Conservation (phyloP, 2,329 filamentous ascomycete species). For the Colletotrichum plurivorum region DNA sequence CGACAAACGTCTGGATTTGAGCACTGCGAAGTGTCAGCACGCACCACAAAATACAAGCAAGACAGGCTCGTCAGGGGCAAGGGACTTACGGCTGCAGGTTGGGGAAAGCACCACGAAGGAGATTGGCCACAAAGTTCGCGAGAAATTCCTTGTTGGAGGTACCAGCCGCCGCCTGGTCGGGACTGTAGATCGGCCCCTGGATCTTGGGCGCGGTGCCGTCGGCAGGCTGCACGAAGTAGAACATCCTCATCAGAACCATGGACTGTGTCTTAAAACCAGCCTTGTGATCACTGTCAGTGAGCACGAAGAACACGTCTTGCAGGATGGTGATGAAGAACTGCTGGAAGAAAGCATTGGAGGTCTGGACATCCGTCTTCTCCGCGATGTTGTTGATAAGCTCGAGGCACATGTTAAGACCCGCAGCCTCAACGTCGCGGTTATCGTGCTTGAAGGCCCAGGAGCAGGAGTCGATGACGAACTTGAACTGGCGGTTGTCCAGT, state of each 20-base stretch:
- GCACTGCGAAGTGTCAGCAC: constrained; percentile 67
- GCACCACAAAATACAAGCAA: too few species aligned
- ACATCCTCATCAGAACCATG: constrained; percentile 92
- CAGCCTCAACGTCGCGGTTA: constrained; percentile 96
- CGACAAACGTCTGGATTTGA: constrained; percentile 92
- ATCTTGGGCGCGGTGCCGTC: constrained; percentile 84
- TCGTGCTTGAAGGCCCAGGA: constrained; percentile 99
- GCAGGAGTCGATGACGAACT: constrained; percentile 99
- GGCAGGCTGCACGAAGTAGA: constrained; percentile 89
- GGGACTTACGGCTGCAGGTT: constrained; percentile 87
- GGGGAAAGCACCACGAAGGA: constrained; percentile 91
- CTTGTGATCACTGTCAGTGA: constrained; percentile 98
- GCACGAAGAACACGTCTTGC: constrained; percentile 98
- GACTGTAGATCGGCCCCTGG: constrained; percentile 88
- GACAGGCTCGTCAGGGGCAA: neutral
- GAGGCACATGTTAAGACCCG: constrained; percentile 97
- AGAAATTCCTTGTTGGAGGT: constrained; percentile 94
- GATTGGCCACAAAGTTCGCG: constrained; percentile 85
- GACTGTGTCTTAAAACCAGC: constrained; percentile 99
- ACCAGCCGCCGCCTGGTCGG: constrained; percentile 85
- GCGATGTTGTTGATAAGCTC: constrained; percentile 98
- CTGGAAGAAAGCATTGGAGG: constrained; percentile 96
- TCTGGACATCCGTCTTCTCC: constrained; percentile 82
- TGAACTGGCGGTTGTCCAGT: constrained; percentile 96
- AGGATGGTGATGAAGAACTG: constrained; percentile 96